Percentiles rank a stretch among this genome's conserved stretches.
Conservation (phyloP, 805 yeast species). For the Saccharomycopsis amapae region DNA sequence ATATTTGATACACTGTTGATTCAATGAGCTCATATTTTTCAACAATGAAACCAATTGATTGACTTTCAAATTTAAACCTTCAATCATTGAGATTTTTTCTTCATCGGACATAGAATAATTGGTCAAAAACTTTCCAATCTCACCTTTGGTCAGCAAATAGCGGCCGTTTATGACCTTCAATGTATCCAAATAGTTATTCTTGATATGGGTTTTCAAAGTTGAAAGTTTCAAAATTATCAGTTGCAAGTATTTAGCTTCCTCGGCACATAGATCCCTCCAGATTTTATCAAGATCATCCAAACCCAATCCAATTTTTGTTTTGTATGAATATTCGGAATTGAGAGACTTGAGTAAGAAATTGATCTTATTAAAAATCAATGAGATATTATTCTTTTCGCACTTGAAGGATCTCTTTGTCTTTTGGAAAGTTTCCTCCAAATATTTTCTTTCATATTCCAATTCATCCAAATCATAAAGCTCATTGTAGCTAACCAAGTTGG, state of each 20-base stretch:
- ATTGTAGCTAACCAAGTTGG: slow-evolving; percentile 8
- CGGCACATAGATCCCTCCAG: slow-evolving; percentile 9
- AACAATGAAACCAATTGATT: slow-evolving; percentile 1
- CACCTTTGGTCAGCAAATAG: background rate
- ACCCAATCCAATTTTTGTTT: background rate
- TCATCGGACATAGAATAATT: too few species aligned
- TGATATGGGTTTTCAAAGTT: slow-evolving; percentile 8
- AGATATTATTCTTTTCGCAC: slow-evolving; percentile 6
- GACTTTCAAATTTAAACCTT: background rate
- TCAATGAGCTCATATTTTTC: slow-evolving; percentile 7
- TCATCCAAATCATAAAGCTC: slow-evolving; percentile 15
- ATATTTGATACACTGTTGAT: slow-evolving; percentile 7
- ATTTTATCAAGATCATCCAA: slow-evolving; percentile 2
- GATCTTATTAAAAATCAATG: slow-evolving; percentile 4
- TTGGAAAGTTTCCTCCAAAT: slow-evolving; percentile 6
- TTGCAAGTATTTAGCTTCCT: slow-evolving; percentile 8
- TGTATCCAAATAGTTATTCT: slow-evolving; percentile 14
- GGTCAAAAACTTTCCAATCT: slow-evolving; percentile 1
- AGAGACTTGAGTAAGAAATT: background rate
- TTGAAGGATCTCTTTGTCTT: slow-evolving; percentile 4
- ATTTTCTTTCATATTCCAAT: slow-evolving; percentile 7
- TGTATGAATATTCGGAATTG: slow-evolving; percentile 2
- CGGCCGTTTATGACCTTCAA: slow-evolving; percentile 11
- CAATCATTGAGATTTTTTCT: background rate
- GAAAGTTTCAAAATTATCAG: slow-evolving; percentile 4